A percentile compares a stretch with the other conserved stretches of the same genome.
Evolutionary conservation across 2,329 filamentous ascomycete species (phyloP).

Genomic region (Apiospora rasikravindrae): DNA sequence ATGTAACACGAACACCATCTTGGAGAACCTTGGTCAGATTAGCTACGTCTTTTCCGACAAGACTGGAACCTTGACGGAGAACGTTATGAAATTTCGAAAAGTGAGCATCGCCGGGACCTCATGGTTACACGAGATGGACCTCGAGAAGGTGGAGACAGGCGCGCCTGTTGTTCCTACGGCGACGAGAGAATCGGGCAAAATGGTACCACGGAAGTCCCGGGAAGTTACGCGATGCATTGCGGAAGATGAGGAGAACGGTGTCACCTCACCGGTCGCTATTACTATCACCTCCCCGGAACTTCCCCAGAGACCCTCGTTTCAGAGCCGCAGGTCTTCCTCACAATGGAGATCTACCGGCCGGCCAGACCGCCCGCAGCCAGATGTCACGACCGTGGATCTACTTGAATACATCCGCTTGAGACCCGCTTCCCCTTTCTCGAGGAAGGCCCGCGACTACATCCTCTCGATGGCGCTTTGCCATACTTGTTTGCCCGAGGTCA

Average conservation of each 20-base stretch:
- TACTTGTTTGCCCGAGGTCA: slow-evolving; percentile 83
- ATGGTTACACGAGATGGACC: slow-evolving; percentile 83
- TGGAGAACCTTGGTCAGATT: slow-evolving; percentile 91
- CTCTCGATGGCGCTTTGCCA: slow-evolving; percentile 87
- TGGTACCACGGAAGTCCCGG: slow-evolving; percentile 19
- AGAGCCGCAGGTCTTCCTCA: slow-evolving; percentile 37
- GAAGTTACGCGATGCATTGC: slow-evolving; percentile 23
- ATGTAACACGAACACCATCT: slow-evolving; percentile 91
- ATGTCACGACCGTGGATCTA: slow-evolving; percentile 73
- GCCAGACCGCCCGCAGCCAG: slow-evolving; percentile 52
- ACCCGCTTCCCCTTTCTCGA: slow-evolving; percentile 78
- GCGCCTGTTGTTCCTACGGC: neutral
- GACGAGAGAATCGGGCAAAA: neutral
- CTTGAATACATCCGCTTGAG: slow-evolving; percentile 77
- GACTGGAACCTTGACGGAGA: slow-evolving; percentile 92
- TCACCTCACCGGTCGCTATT: slow-evolving; percentile 30
- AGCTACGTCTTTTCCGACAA: slow-evolving; percentile 93
- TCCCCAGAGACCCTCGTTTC: slow-evolving; percentile 21
- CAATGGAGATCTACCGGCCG: slow-evolving; percentile 41
- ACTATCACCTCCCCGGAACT: slow-evolving; percentile 32
- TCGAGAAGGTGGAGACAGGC: slow-evolving; percentile 40
- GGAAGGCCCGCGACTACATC: slow-evolving; percentile 81
- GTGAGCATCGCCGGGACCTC: slow-evolving; percentile 87
- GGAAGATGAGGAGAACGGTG: slow-evolving; percentile 24
- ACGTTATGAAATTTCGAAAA: slow-evolving; percentile 94